These are phyloP conservation scores for Nyctanthes arbortristis DNA, from an alignment of 257 asterid genomes.

Conservation along the genomic window DNA sequence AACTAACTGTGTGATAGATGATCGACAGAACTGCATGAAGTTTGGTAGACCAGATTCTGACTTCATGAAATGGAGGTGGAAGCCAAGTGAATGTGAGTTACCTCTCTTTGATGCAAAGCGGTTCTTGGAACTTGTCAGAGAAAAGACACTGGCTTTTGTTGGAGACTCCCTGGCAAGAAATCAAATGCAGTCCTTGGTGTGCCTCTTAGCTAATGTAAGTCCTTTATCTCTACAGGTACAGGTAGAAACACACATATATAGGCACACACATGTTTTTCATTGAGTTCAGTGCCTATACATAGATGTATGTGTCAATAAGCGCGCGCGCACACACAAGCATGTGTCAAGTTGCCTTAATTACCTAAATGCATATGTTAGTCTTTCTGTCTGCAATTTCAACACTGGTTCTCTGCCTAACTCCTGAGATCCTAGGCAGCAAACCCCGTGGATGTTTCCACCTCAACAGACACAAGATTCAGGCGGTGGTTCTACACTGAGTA, in stretches of 20 bases:
- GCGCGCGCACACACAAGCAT: background rate
- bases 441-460: constrained; percentile 52
- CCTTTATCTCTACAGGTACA: background rate
- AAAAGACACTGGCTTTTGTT: constrained; percentile 62
- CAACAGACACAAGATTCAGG: constrained; percentile 42
- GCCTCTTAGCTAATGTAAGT: constrained; percentile 68
- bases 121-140: constrained; percentile 62
- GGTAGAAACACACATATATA: background rate
- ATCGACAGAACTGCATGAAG: constrained; percentile 36
- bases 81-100: constrained; percentile 56
- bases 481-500: constrained; percentile 41
- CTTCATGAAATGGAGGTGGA: constrained; percentile 44
- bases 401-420: background rate
- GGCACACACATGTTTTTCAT: background rate
- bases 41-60: constrained; percentile 36
- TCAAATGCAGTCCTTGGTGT: constrained; percentile 75
- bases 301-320: background rate
- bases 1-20: constrained; percentile 34
- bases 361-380: background rate
- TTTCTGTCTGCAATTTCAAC: background rate
- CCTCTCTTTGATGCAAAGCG: constrained; percentile 50
- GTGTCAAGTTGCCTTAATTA: background rate
- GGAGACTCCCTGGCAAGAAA: constrained; percentile 79
- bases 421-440: constrained; percentile 45
- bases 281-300: background rate